These are phyloP conservation scores for Helotiales sp. DNA, from an alignment of 2,329 filamentous ascomycete species.

Conservation along the genomic window DNA sequence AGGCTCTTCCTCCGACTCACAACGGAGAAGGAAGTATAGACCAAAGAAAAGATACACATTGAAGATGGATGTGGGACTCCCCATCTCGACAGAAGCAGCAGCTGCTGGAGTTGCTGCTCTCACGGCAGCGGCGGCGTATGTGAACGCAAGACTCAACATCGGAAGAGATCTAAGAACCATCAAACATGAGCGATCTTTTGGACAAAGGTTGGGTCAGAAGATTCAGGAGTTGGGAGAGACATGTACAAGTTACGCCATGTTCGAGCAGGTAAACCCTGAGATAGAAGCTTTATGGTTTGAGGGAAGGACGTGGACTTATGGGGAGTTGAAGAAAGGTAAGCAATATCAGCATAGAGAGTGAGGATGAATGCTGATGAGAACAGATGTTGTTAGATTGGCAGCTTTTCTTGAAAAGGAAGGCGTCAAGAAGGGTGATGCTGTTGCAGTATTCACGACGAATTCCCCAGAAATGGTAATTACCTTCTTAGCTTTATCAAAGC, in stretches of 20 bases:
- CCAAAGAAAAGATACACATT: neutral
- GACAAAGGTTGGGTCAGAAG: slow-evolving; percentile 37
- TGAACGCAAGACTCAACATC: slow-evolving; percentile 44
- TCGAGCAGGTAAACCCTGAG: slow-evolving; percentile 40
- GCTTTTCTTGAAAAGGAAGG: slow-evolving; percentile 40
- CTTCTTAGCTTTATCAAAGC: slow-evolving; percentile 44
- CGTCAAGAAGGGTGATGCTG: slow-evolving; percentile 41
- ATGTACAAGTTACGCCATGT: slow-evolving; percentile 43
- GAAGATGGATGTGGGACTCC: slow-evolving; percentile 19
- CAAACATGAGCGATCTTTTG: slow-evolving; percentile 36
- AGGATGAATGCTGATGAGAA: slow-evolving; percentile 12
- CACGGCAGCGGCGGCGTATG: slow-evolving; percentile 39
- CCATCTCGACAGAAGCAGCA: neutral
- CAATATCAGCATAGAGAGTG: neutral
- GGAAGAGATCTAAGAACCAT: slow-evolving; percentile 41
- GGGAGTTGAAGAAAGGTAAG: slow-evolving; percentile 43
- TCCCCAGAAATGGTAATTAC: slow-evolving; percentile 49
- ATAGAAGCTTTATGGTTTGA: slow-evolving; percentile 50
- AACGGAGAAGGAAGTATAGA: neutral
- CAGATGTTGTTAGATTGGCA: slow-evolving; percentile 46
- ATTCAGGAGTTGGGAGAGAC: slow-evolving; percentile 40
- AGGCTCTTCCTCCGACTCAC: neutral
- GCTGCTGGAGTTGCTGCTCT: slow-evolving; percentile 17
- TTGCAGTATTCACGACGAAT: slow-evolving; percentile 48
- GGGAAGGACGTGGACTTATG: slow-evolving; percentile 47